Evolutionary conservation across 345 rosid genomes (phyloP).

Genomic region (Eucalyptus brandiana): DNA sequence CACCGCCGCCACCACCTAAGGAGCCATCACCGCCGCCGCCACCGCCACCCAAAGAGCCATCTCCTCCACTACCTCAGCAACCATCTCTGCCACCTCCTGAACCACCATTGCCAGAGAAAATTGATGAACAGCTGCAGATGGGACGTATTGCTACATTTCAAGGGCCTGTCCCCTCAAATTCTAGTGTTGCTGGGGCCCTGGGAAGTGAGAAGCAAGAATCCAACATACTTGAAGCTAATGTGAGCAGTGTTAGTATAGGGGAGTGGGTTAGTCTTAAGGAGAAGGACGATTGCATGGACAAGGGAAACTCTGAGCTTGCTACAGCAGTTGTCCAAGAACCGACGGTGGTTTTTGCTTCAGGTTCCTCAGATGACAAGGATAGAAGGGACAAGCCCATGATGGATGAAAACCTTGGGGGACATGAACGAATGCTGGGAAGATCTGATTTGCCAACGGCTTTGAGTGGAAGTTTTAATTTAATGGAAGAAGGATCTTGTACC

Average conservation of each 20-base stretch:
- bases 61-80: neutral
- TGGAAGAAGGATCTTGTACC: neutral
- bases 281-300: neutral
- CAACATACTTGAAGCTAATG: conserved; percentile 1
- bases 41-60: neutral
- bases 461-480: neutral
- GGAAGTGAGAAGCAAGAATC: neutral
- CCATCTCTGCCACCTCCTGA: conserved; percentile 13
- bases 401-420: conserved; percentile 1
- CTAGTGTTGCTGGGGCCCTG: neutral
- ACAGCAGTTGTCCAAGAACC: conserved; percentile 23
- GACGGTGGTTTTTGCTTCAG: neutral
- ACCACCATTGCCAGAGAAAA: conserved; percentile 2
- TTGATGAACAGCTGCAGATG: neutral
- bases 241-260: neutral
- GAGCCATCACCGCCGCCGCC: neutral
- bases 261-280: neutral
- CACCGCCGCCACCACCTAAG: neutral
- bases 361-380: neutral
- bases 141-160: conserved; percentile 2
- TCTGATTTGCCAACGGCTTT: conserved; percentile 14
- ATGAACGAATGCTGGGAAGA: neutral
- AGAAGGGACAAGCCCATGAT: conserved; percentile 3
- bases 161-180: conserved; percentile 5
- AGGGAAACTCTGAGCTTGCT: neutral